Percentiles rank a stretch among this genome's conserved stretches.
Evolutionary conservation across 805 yeast genomes (phyloP).

Genomic region (Wickerhamomyces kurtzmanii): DNA sequence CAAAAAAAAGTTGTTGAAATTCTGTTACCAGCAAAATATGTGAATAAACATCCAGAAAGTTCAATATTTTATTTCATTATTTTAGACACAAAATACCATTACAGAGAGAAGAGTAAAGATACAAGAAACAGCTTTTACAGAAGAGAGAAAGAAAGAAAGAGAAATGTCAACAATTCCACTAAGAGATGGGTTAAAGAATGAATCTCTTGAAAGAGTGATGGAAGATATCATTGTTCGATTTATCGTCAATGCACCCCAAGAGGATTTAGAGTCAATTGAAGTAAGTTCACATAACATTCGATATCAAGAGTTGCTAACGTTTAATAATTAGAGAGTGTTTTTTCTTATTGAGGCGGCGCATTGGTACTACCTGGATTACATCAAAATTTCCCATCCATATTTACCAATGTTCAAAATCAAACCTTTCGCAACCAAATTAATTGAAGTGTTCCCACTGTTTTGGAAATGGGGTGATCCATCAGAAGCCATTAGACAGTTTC

Average conservation of each 20-base stretch:
- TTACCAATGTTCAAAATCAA: constrained; percentile 75
- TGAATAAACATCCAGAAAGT: no score
- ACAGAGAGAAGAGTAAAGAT: neutral
- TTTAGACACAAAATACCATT: no score
- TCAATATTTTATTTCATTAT: no score
- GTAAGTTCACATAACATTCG: constrained; percentile 12
- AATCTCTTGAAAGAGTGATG: constrained; percentile 60
- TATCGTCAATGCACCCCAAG: constrained; percentile 84
- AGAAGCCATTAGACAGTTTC: constrained; percentile 70
- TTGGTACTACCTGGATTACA: constrained; percentile 90
- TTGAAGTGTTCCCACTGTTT: constrained; percentile 61
- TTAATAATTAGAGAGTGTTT: constrained; percentile 41
- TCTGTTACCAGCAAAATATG: neutral
- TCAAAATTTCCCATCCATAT: constrained; percentile 59
- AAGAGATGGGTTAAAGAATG: constrained; percentile 44
- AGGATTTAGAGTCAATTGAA: constrained; percentile 72
- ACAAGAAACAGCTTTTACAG: neutral
- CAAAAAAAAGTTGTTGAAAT: no score
- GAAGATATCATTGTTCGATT: constrained; percentile 88
- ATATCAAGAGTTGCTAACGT: constrained; percentile 5
- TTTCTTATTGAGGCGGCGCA: constrained; percentile 98
- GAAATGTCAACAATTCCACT: constrained; percentile 54
- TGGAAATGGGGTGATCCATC: constrained; percentile 82
- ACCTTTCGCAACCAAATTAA: constrained; percentile 57
- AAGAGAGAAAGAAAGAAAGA: neutral